Conservation (phyloP, 352 stramenopile genomes). For the Globisporangium cylindrosporum region DNA sequence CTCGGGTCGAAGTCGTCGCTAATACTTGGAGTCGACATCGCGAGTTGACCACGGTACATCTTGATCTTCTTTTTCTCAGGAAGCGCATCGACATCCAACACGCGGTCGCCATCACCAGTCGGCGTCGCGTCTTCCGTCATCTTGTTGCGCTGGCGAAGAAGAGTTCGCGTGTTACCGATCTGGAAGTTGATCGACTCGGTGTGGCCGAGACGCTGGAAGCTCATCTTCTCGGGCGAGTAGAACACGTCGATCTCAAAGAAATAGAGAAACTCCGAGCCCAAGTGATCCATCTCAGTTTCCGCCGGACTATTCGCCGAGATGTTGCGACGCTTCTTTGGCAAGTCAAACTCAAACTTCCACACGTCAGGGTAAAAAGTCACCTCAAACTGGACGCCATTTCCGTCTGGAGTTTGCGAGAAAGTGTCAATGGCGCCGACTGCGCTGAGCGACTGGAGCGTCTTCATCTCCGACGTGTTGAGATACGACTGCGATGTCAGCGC, state of each 20-base stretch:
- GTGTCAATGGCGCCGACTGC: slow-evolving; percentile 60
- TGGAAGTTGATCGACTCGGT: slow-evolving; percentile 80
- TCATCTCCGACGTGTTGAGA: slow-evolving; percentile 60
- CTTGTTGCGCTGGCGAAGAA: slow-evolving; percentile 81
- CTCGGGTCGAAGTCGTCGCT: slow-evolving; percentile 29
- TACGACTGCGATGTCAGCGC: slow-evolving; percentile 44
- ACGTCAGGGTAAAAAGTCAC: slow-evolving; percentile 86
- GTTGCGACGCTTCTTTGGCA: slow-evolving; percentile 85
- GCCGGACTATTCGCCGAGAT: slow-evolving; percentile 28
- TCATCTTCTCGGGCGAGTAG: slow-evolving; percentile 53
- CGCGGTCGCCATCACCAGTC: slow-evolving; percentile 39
- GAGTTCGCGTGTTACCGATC: slow-evolving; percentile 81
- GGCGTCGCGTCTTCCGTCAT: slow-evolving; percentile 52
- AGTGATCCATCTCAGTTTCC: slow-evolving; percentile 36
- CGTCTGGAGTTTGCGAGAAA: slow-evolving; percentile 37
- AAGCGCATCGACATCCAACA: slow-evolving; percentile 46
- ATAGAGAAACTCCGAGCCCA: slow-evolving; percentile 71
- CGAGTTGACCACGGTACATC: slow-evolving; percentile 36
- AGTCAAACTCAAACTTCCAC: slow-evolving; percentile 89
- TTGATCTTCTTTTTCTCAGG: slow-evolving; percentile 85
- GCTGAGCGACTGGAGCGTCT: slow-evolving; percentile 66
- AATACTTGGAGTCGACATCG: slow-evolving; percentile 34
- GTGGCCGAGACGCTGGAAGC: slow-evolving; percentile 62
- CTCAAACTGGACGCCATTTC: slow-evolving; percentile 59
- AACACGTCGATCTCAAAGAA: slow-evolving; percentile 88